A percentile compares a stretch with the other conserved stretches of the same genome.
Conservation (phyloP, 139 green algal genomes). For the Chlamydomonas asymmetrica region DNA sequence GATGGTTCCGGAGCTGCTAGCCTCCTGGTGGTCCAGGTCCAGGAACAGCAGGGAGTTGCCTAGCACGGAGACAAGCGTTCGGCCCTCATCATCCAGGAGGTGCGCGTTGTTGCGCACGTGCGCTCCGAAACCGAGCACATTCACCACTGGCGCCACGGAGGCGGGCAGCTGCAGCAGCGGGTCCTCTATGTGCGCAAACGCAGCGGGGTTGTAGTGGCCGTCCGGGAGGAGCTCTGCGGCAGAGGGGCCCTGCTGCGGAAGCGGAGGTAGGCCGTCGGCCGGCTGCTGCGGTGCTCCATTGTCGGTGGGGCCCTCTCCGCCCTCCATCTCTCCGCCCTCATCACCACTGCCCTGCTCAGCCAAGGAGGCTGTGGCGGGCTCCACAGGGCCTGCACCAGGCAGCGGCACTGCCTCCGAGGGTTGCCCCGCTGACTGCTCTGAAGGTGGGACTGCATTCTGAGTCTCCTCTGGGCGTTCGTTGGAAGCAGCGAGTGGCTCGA, state of each 20-base stretch:
- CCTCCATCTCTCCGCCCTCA: too few relatives aligned
- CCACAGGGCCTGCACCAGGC: too few relatives aligned
- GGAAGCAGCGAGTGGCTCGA: too few relatives aligned
- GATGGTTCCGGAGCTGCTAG: conserved; percentile 13
- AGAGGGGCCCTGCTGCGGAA: neutral
- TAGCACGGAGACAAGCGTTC: conserved; percentile 46
- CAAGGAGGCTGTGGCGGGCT: too few relatives aligned
- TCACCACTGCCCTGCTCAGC: too few relatives aligned
- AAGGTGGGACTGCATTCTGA: too few relatives aligned
- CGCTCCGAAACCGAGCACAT: conserved; percentile 7
- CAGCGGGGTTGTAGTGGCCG: neutral
- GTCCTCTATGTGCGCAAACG: neutral
- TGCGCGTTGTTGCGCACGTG: conserved; percentile 66
- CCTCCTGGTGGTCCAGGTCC: conserved; percentile 38
- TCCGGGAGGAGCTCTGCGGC: neutral
- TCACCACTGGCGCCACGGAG: too few relatives aligned
- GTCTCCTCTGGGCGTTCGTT: too few relatives aligned
- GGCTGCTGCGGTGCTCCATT: neutral
- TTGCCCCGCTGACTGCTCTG: too few relatives aligned
- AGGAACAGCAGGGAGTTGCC: conserved; percentile 60
- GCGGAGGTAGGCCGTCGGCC: neutral
- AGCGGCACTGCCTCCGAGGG: too few relatives aligned
- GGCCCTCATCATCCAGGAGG: conserved; percentile 58
- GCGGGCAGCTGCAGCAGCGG: too few relatives aligned
- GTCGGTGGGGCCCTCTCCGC: too few relatives aligned